These are phyloP conservation scores for Mycosphaerella sp. DNA, from an alignment of 2,329 filamentous ascomycete genomes.

Conservation along the genomic window DNA sequence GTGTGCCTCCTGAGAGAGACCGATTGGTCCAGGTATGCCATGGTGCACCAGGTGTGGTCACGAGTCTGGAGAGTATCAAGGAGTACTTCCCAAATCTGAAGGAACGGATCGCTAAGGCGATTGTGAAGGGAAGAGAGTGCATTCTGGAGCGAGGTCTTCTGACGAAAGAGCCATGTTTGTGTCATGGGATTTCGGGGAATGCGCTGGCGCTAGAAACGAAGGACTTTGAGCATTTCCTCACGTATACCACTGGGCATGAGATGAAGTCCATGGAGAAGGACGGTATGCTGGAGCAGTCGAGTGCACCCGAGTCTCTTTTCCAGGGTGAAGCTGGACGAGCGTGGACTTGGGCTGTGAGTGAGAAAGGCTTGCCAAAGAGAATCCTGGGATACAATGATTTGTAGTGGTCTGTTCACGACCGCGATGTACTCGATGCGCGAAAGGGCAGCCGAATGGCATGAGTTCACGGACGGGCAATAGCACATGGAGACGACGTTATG, in stretches of 20 bases:
- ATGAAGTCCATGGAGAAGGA: constrained; percentile 50
- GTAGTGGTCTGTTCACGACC: constrained; percentile 24
- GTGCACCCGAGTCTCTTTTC: constrained; percentile 47
- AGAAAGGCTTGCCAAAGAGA: constrained; percentile 43
- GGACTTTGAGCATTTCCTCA: constrained; percentile 53
- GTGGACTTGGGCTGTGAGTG: constrained; percentile 41
- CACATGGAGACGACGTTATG: constrained; percentile 1
- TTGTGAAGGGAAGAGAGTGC: constrained; percentile 48
- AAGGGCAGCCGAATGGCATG: background rate
- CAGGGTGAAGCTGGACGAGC: constrained; percentile 40
- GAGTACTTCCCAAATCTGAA: constrained; percentile 52
- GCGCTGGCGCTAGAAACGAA: constrained; percentile 50
- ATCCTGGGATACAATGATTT: constrained; percentile 49
- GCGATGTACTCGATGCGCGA: too few species aligned
- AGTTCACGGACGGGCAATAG: background rate
- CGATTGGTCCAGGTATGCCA: constrained; percentile 61
- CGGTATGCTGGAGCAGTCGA: constrained; percentile 47
- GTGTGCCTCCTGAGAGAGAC: constrained; percentile 45
- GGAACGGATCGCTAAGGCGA: constrained; percentile 48
- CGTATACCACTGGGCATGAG: constrained; percentile 52
- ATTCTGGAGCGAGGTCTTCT: constrained; percentile 54
- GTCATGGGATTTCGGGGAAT: constrained; percentile 60
- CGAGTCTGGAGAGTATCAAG: constrained; percentile 52
- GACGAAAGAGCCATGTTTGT: constrained; percentile 59
- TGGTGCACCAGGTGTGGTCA: constrained; percentile 58